These are phyloP conservation scores for Tolypocladium cylindrosporum DNA, from an alignment of 2,329 filamentous ascomycete species.

Conservation along the genomic window DNA sequence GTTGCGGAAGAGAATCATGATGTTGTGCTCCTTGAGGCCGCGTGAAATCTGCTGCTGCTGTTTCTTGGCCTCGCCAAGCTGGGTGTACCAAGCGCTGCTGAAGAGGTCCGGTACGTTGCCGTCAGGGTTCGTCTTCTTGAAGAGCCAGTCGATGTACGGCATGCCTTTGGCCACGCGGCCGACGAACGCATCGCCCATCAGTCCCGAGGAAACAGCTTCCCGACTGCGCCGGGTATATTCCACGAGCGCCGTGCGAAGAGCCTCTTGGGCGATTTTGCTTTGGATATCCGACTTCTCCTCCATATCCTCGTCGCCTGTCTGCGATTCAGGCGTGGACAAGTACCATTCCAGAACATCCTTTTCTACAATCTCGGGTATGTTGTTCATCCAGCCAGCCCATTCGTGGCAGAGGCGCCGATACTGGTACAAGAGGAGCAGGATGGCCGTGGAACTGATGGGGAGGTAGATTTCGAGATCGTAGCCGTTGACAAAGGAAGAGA, in stretches of 20 bases:
- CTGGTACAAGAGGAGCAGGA: slow-evolving; percentile 38
- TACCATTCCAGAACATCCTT: slow-evolving; percentile 41
- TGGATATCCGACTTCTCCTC: slow-evolving; percentile 4
- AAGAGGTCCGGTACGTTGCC: slow-evolving; percentile 17
- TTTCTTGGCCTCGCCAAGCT: slow-evolving; percentile 21
- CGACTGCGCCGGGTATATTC: slow-evolving; percentile 9
- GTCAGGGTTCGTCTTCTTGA: slow-evolving; percentile 20
- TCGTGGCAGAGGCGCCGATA: slow-evolving; percentile 43
- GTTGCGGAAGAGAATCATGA: slow-evolving; percentile 25
- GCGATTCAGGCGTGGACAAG: slow-evolving; percentile 15
- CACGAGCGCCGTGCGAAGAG: slow-evolving; percentile 25
- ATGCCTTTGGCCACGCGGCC: slow-evolving; percentile 15
- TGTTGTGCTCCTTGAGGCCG: slow-evolving; percentile 27
- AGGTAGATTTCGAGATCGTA: slow-evolving; percentile 48
- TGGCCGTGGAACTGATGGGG: slow-evolving; percentile 40
- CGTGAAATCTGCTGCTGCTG: slow-evolving; percentile 22
- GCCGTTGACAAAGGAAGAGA: slow-evolving; percentile 40
- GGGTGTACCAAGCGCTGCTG: slow-evolving; percentile 24
- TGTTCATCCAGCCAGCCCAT: slow-evolving; percentile 49
- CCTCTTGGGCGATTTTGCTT: slow-evolving; percentile 11
- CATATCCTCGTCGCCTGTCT: slow-evolving; percentile 4
- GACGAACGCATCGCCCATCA: slow-evolving; percentile 5
- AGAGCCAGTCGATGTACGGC: slow-evolving; percentile 24
- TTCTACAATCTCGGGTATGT: slow-evolving; percentile 37
- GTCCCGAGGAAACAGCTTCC: background rate